Evolutionary conservation across 257 asterid genomes (phyloP).

Genomic region (Leptodermis oblonga): DNA sequence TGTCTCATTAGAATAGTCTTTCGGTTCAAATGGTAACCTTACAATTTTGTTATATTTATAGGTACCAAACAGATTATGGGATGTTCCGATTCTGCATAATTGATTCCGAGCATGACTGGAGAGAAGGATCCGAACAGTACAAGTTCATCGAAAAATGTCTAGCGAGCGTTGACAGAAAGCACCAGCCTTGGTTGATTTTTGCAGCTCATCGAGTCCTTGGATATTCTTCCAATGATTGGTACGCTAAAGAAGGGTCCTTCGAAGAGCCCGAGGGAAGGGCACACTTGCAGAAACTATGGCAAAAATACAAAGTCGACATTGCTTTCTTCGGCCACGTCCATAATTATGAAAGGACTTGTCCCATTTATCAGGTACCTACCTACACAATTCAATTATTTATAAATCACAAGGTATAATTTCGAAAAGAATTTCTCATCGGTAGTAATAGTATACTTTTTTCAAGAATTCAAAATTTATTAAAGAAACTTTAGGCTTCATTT

Average conservation of each 20-base stretch:
- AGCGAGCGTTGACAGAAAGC: conserved; percentile 36
- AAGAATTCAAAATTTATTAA: too few species aligned
- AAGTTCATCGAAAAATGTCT: conserved; percentile 34
- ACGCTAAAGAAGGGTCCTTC: conserved; percentile 35
- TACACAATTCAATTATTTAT: not conserved
- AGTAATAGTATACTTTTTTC: too few species aligned
- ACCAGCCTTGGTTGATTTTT: conserved; percentile 45
- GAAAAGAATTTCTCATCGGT: too few species aligned
- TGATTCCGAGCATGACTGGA: conserved; percentile 44
- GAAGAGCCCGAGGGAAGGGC: conserved; percentile 51
- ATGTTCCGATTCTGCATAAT: conserved; percentile 43
- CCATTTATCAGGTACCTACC: conserved; percentile 43
- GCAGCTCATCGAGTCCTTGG: conserved; percentile 47
- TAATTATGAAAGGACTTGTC: conserved; percentile 42
- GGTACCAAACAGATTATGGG: conserved; percentile 43
- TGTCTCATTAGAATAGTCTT: too few species aligned
- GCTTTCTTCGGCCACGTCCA: conserved; percentile 47
- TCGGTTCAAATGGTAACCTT: too few species aligned
- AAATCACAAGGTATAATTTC: too few species aligned
- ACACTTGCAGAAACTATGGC: conserved; percentile 46
- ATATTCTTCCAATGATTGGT: conserved; percentile 35
- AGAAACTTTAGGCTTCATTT: too few species aligned
- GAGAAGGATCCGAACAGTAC: conserved; percentile 42
- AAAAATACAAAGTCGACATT: conserved; percentile 43
- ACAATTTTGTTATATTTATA: too few species aligned